Base-by-base conservation (phyloP, 495 filamentous ascomycete species). In the Hypoxylon fuscum region DNA sequence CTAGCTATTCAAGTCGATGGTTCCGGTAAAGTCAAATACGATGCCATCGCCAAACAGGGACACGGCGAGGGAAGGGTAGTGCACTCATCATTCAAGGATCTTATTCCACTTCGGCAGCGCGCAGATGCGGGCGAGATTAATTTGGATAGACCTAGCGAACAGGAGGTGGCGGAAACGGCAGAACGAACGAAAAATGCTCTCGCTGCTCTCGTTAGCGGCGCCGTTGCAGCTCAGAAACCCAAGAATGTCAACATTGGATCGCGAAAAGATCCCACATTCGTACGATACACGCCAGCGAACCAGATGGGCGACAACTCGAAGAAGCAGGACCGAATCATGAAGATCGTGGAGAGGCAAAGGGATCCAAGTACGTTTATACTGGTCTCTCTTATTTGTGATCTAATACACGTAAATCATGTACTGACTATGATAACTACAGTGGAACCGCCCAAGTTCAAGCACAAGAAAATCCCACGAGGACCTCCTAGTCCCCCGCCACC, bases 361-460 rank as follows among this genome's bases (percentile, higher is more conserved):
- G 95, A 99, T 79, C 95, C 95, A 0, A 95, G 63, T 66, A 45
- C 35, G 63, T 61, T 47, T 22, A 57, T 18, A 23, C 29, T 23
- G 14, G 1, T 12, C 6, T 12, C 11, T 11, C 42, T n/a, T 29
- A 10, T 27, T 31, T 18, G 23, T 9, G 4, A 6, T 23, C 11
- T 51, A 20, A 8, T 38, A 32, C 12, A 11, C 7, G 12, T 22
- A 22, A 32, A 20, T 10, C 3, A 27, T 52, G 32, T 45, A 31
- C 63, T 66, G 53, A 66, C 43, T n/a, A 46, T 5, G 14, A 31
- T 23, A 41, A 4, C 27, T 42, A 54, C 15, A 66, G 63, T 99
- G 90, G 96, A 97, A 69, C 96, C 96, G 11, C 95, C 95, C 1
- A 97, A 97, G 68, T 97, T 97, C 76, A 98, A 97, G 72, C 90